Evolutionary conservation across 768 basidiomycete genomes (phyloP).

Genomic region (Leucocoprinus birnbaumii): DNA sequence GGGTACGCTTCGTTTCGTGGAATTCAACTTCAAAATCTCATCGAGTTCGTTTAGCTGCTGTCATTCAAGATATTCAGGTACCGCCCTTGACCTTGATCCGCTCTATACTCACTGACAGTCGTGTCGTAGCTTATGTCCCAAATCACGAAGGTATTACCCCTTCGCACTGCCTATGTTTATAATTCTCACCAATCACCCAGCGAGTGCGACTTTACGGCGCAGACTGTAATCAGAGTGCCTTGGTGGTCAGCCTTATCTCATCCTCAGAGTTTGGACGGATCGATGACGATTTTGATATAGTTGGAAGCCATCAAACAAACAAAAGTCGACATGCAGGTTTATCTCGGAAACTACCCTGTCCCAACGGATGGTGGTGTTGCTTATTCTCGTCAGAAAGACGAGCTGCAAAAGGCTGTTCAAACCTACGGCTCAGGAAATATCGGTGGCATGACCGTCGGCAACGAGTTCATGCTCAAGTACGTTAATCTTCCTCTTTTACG

Average conservation of each 20-base stretch:
- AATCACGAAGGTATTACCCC: conserved; percentile 57
- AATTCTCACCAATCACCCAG: conserved; percentile 23
- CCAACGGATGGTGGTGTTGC: conserved; percentile 63
- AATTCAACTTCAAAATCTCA: not conserved
- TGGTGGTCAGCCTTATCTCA: conserved; percentile 48
- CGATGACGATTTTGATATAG: conserved; percentile 21
- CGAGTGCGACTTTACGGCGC: conserved; percentile 83
- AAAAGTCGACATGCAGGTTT: conserved; percentile 83
- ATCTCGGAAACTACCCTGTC: conserved; percentile 66
- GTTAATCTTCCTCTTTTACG: conserved; percentile 18
- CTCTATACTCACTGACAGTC: conserved; percentile 15
- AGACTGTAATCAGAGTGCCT: conserved; percentile 79
- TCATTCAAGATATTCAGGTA: conserved; percentile 75
- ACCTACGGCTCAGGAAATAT: conserved; percentile 78
- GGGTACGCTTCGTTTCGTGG: conserved; percentile 21
- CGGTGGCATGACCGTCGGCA: conserved; percentile 84
- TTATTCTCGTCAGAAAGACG: conserved; percentile 69
- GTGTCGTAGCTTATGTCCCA: conserved; percentile 71
- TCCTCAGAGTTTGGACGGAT: not conserved
- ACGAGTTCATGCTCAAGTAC: conserved; percentile 84
- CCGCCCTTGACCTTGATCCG: conserved; percentile 1
- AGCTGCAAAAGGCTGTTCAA: conserved; percentile 65
- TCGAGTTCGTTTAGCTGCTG: conserved; percentile 29
- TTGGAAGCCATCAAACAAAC: conserved; percentile 90
- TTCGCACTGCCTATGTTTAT: not conserved